These are phyloP conservation scores for Fusarium domesticum DNA, from an alignment of 2,329 filamentous ascomycete species.

Conservation along the genomic window DNA sequence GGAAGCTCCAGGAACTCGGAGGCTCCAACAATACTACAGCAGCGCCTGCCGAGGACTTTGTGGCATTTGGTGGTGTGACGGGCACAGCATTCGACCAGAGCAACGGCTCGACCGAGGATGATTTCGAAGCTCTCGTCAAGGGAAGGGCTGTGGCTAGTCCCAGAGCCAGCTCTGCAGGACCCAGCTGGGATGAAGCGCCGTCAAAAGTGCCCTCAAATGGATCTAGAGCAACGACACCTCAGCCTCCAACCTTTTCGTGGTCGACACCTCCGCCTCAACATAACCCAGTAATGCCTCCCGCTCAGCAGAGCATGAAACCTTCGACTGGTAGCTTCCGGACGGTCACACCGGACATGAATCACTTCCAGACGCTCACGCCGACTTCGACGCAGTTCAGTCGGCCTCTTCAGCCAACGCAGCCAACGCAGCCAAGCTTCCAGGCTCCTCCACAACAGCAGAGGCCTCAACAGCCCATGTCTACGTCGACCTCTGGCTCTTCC, in stretches of 20 bases:
- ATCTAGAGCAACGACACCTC: conserved; percentile 37
- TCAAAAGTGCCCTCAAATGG: conserved; percentile 36
- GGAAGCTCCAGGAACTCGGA: conserved; percentile 81
- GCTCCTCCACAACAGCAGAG: conserved; percentile 26
- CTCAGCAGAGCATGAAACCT: conserved; percentile 36
- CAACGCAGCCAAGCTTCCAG: conserved; percentile 33
- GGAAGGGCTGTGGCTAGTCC: conserved; percentile 47
- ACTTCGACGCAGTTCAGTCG: conserved; percentile 62
- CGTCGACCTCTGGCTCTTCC: conserved; percentile 33
- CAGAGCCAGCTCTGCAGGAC: conserved; percentile 40
- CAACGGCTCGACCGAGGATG: conserved; percentile 59
- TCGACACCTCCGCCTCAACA: conserved; percentile 54
- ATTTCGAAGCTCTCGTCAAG: conserved; percentile 88
- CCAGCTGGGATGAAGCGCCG: conserved; percentile 49
- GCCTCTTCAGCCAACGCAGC: conserved; percentile 53
- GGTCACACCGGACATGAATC: conserved; percentile 56
- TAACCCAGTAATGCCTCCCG: conserved; percentile 29
- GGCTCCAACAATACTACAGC: conserved; percentile 52
- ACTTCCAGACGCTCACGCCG: conserved; percentile 55
- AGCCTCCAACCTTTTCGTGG: conserved; percentile 60
- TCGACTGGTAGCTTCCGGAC: conserved; percentile 49
- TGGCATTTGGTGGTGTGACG: conserved; percentile 67
- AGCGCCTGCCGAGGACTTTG: conserved; percentile 61
- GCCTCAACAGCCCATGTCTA: conserved; percentile 18
- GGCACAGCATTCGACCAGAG: conserved; percentile 54